Evolutionary conservation across 1,139 yeast species (phyloP).

Genomic region (Taphrina confusa): DNA sequence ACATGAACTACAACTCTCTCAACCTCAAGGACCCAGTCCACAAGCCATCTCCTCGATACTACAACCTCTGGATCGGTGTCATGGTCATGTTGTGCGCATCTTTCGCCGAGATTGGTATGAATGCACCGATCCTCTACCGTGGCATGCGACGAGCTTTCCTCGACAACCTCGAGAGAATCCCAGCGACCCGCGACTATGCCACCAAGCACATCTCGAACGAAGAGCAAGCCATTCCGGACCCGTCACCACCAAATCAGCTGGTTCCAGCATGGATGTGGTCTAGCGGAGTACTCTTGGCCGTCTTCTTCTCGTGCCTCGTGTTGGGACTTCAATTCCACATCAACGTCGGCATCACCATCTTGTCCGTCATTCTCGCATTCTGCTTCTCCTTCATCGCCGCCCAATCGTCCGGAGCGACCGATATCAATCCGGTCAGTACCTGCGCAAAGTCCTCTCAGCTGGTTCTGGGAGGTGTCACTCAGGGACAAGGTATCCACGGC

Average conservation of each 20-base stretch:
- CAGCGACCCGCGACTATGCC: conserved; percentile 18
- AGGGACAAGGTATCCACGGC: conserved; percentile 32
- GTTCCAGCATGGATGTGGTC: conserved; percentile 37
- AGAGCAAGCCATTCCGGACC: conserved; percentile 22
- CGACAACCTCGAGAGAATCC: conserved; percentile 22
- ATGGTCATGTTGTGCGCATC: conserved; percentile 37
- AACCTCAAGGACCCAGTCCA: conserved; percentile 24
- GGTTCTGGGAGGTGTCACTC: conserved; percentile 35
- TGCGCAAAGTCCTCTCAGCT: conserved; percentile 36
- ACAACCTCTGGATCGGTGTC: conserved; percentile 37
- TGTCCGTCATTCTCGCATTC: conserved; percentile 34
- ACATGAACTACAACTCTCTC: conserved; percentile 22
- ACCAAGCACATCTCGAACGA: conserved; percentile 12
- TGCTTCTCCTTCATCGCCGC: conserved; percentile 36
- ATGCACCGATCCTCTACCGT: conserved; percentile 21
- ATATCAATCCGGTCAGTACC: conserved; percentile 36
- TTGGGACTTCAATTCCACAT: conserved; percentile 32
- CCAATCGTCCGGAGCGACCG: conserved; percentile 36
- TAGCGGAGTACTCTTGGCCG: conserved; percentile 19
- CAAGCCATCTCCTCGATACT: conserved; percentile 37
- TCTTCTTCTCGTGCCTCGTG: conserved; percentile 35
- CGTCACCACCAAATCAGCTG: conserved; percentile 28
- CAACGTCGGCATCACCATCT: conserved; percentile 30
- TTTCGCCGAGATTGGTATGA: conserved; percentile 36
- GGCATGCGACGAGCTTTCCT: conserved; percentile 25